Evolutionary conservation across 139 green algal genomes (phyloP).

Genomic region (Chlorella sp.): DNA sequence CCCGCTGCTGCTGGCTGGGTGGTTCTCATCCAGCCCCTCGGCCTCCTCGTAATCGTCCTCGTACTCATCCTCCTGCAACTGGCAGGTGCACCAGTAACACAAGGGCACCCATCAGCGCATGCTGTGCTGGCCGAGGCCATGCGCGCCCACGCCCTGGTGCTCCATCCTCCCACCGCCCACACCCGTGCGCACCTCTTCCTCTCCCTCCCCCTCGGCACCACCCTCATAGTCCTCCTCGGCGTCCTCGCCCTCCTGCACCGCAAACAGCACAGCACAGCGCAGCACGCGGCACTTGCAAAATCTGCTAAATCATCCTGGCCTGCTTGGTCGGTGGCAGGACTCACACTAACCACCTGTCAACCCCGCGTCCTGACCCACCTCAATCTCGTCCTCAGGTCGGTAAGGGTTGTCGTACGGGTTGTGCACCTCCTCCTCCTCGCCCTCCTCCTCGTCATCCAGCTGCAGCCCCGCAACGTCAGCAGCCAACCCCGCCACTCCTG

Average conservation of each 20-base stretch:
- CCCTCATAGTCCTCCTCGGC: constrained; percentile 1
- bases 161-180: not conserved
- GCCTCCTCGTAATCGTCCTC: constrained; percentile 22
- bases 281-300: too few species aligned
- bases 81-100: too few species aligned
- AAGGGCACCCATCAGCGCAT: too few species aligned
- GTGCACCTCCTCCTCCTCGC: constrained; percentile 23
- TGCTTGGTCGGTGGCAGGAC: too few species aligned
- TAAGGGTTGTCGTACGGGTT: constrained; percentile 28
- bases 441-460: constrained; percentile 17
- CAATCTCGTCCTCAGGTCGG: too few species aligned
- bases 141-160: not conserved
- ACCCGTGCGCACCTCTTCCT: not conserved
- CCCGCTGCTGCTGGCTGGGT: not conserved
- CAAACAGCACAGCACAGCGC: too few species aligned
- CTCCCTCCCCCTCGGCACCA: not conserved
- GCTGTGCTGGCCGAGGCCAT: too few species aligned
- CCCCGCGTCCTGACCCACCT: too few species aligned
- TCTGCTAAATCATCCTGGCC: too few species aligned
- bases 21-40: not conserved
- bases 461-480: constrained; percentile 13
- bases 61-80: constrained; percentile 7
- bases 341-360: too few species aligned
- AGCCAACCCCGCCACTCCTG: too few species aligned
- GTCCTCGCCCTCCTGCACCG: constrained; percentile 4